A percentile compares a stretch with the other conserved stretches of the same genome.
Evolutionary conservation across 345 rosid genomes (phyloP).

Genomic region (Eucalyptus grandis): DNA sequence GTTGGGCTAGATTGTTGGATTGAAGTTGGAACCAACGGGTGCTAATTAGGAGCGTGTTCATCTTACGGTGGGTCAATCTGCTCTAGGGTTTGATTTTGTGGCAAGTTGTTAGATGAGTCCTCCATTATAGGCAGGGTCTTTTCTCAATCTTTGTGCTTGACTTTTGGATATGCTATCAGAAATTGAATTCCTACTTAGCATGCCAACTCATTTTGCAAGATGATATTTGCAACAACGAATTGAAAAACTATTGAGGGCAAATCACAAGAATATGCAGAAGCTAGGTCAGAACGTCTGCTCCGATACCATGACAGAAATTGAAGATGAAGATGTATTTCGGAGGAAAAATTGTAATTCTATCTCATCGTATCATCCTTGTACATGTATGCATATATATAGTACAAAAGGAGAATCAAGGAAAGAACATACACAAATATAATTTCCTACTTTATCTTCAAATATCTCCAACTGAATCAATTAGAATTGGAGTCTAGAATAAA

Average conservation of each 20-base stretch:
- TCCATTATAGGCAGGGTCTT: not conserved
- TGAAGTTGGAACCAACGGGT: not conserved
- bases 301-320: not conserved
- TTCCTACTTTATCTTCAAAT: too few species aligned
- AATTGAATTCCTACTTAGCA: not conserved
- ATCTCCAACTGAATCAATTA: too few species aligned
- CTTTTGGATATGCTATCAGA: not conserved
- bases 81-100: not conserved
- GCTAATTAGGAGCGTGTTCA: not conserved
- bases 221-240: not conserved
- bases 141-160: not conserved
- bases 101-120: not conserved
- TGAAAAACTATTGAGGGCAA: accelerated
- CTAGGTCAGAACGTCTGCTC: not conserved
- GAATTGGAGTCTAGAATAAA: too few species aligned
- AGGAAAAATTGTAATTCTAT: too few species aligned
- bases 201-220: not conserved
- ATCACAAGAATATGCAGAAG: not conserved
- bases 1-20: not conserved
- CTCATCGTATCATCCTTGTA: too few species aligned
- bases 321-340: too few species aligned
- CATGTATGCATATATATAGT: too few species aligned
- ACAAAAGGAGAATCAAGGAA: too few species aligned
- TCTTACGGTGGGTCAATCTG: not conserved
- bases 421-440: too few species aligned